These are phyloP conservation scores for Suillus decipiens DNA, from an alignment of 768 basidiomycete genomes.

Conservation along the genomic window DNA sequence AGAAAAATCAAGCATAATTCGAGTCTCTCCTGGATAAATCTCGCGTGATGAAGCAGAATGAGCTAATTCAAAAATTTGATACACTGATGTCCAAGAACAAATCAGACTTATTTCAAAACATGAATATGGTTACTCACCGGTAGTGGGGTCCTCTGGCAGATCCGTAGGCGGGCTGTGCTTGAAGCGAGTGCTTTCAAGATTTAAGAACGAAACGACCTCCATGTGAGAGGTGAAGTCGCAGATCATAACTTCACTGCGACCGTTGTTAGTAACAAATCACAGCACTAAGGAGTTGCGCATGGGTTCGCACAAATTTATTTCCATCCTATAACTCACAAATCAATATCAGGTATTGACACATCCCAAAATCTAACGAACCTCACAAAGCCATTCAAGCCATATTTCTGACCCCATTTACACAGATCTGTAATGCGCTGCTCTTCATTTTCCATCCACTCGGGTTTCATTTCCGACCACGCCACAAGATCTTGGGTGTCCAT, in stretches of 20 bases:
- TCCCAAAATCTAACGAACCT: constrained; percentile 17
- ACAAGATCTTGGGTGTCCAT: constrained; percentile 41
- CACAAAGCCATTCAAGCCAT: constrained; percentile 37
- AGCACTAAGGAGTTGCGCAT: background rate
- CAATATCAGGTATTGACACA: background rate
- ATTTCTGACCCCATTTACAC: constrained; percentile 35
- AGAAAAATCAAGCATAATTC: constrained; percentile 22
- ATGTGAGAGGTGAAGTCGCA: constrained; percentile 47
- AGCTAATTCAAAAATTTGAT: constrained; percentile 14
- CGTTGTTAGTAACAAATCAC: background rate
- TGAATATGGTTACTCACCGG: constrained; percentile 5
- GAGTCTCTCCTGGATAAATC: constrained; percentile 27
- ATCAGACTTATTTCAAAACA: background rate
- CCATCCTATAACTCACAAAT: constrained; percentile 37
- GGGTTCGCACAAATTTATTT: constrained; percentile 47
- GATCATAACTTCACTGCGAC: constrained; percentile 47
- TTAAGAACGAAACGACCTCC: constrained; percentile 39
- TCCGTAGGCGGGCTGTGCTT: too few relatives aligned
- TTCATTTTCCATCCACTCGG: constrained; percentile 24
- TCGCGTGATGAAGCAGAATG: constrained; percentile 24
- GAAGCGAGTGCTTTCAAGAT: constrained; percentile 22
- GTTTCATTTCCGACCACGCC: constrained; percentile 29
- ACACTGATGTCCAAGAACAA: background rate
- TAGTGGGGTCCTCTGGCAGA: background rate
- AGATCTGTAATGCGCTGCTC: constrained; percentile 27